Conservation (phyloP, 345 rosid genomes). For the Abelmoschus esculentus region DNA sequence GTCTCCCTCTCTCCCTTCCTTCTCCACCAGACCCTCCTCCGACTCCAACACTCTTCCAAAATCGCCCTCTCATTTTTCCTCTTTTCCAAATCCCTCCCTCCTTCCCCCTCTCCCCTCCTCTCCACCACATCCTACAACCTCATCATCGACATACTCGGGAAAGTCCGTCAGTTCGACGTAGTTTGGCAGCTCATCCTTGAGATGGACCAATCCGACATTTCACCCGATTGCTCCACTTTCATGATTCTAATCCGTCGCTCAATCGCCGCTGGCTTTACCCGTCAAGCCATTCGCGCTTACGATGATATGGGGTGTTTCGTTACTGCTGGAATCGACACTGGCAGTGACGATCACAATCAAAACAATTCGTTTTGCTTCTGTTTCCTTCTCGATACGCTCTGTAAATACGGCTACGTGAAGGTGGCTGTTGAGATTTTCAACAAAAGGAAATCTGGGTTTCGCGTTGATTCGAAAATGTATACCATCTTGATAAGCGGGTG, state of each 20-base stretch:
- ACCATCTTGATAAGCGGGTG: conserved; percentile 71
- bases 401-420: conserved; percentile 69
- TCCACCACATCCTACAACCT: conserved; percentile 38
- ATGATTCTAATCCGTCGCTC: conserved; percentile 56
- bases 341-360: neutral
- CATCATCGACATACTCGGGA: conserved; percentile 63
- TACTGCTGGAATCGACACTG: conserved; percentile 14
- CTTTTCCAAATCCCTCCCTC: conserved; percentile 42
- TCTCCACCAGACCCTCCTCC: conserved; percentile 78
- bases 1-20: conserved; percentile 49
- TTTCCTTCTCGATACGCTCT: conserved; percentile 65
- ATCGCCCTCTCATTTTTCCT: conserved; percentile 43
- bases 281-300: conserved; percentile 74
- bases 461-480: conserved; percentile 39
- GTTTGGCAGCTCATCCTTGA: conserved; percentile 64
- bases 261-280: conserved; percentile 75
- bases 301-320: conserved; percentile 61
- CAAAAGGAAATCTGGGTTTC: conserved; percentile 34
- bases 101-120: conserved; percentile 15
- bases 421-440: conserved; percentile 60
- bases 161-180: conserved; percentile 74
- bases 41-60: conserved; percentile 75
- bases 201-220: conserved; percentile 38
- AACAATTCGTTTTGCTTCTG: conserved; percentile 27
- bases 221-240: conserved; percentile 51